Evolutionary conservation across 2,329 filamentous ascomycete genomes (phyloP).

Genomic region (Beauveria varroae): DNA sequence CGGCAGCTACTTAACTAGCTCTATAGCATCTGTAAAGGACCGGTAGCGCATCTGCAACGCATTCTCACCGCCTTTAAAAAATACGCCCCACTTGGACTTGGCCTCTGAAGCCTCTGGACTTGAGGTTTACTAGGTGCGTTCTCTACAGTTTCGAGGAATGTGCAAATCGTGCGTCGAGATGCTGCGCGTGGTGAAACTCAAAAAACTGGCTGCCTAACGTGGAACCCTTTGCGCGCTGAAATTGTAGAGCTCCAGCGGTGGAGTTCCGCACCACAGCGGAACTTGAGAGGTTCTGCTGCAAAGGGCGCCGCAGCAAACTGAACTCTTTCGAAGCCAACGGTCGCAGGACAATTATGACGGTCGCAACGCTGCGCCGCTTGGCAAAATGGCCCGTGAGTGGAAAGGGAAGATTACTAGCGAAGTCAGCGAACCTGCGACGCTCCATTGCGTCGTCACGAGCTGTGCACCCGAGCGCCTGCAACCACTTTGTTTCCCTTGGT

Average conservation of each 20-base stretch:
- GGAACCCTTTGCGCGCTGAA: neutral
- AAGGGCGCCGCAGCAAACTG: neutral
- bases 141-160: neutral
- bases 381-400: neutral
- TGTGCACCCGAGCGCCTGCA: slow-evolving; percentile 23
- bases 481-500: slow-evolving; percentile 30
- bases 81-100: too few relatives aligned
- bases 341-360: slow-evolving; percentile 22
- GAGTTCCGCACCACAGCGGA: slow-evolving; percentile 2
- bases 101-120: too few relatives aligned
- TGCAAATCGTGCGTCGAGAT: neutral
- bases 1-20: too few relatives aligned
- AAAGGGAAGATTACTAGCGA: neutral
- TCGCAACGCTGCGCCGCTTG: slow-evolving; percentile 22
- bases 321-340: neutral
- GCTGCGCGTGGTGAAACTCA: neutral
- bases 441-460: neutral
- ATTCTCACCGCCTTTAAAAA: too few relatives aligned
- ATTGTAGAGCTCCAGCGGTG: neutral
- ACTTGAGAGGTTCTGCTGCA: neutral
- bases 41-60: too few relatives aligned
- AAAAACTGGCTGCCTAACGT: neutral
- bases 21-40: too few relatives aligned
- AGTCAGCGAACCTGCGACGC: neutral
- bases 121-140: too few relatives aligned